Evolutionary conservation across 2,329 filamentous ascomycete genomes (phyloP).

Genomic region (Colletotrichum higginsianum): DNA sequence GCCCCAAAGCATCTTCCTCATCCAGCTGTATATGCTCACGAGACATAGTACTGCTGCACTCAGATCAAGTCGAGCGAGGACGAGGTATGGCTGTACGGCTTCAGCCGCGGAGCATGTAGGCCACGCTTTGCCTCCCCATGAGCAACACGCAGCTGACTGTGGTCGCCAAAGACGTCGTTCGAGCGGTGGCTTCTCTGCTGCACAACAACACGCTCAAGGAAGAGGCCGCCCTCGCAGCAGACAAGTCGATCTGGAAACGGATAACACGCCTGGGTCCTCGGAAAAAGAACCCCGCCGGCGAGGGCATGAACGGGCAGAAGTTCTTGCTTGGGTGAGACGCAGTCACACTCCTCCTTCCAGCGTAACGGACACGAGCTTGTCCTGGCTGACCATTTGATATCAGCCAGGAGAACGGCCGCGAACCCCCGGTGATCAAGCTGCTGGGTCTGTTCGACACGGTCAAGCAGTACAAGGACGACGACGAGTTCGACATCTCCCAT

Average conservation of each 20-base stretch:
- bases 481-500: conserved; percentile 49
- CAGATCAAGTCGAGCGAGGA: conserved; percentile 46
- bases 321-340: conserved; percentile 1
- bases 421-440: conserved; percentile 53
- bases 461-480: conserved; percentile 47
- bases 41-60: conserved; percentile 20
- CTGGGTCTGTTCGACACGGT: conserved; percentile 56
- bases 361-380: background rate
- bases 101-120: conserved; percentile 55
- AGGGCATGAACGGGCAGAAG: background rate
- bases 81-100: conserved; percentile 58
- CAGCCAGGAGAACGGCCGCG: conserved; percentile 38
- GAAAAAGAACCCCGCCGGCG: background rate
- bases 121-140: accelerated
- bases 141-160: background rate
- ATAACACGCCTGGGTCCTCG: conserved; percentile 1
- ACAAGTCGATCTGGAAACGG: conserved; percentile 14
- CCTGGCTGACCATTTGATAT: background rate
- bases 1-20: no score
- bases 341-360: no score
- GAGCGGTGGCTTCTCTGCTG: conserved; percentile 56
- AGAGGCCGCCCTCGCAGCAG: background rate
- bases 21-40: background rate
- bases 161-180: conserved; percentile 48
- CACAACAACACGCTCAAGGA: background rate